These are phyloP conservation scores for Gaultheria prostrata DNA, from an alignment of 148 eudicot species.

Conservation along the genomic window DNA sequence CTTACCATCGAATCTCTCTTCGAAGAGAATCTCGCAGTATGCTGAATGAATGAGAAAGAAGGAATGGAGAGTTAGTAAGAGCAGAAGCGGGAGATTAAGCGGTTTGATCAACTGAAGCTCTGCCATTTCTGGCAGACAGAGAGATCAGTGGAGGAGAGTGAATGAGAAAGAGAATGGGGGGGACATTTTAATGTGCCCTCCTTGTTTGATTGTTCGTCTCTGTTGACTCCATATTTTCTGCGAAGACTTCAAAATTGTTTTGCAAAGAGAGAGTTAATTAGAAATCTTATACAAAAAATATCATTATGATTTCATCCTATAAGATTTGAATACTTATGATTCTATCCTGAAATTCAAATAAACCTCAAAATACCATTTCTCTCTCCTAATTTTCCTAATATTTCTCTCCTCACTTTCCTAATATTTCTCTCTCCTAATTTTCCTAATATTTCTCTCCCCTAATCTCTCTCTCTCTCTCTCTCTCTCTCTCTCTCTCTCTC, in stretches of 20 bases:
- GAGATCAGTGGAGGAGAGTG: neutral
- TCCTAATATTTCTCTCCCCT: no score
- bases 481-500: no score
- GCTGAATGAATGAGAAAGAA: slow-evolving; percentile 14
- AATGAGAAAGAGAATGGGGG: neutral
- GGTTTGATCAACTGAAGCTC: slow-evolving; percentile 12
- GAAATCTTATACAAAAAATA: no score
- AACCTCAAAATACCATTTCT: no score
- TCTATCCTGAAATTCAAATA: no score
- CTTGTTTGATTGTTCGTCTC: neutral
- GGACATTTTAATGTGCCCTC: neutral
- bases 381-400: no score
- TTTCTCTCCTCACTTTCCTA: no score
- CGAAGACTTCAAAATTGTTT: neutral
- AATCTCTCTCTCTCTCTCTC: no score
- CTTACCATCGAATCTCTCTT: slow-evolving; percentile 59
- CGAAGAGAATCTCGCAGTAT: slow-evolving; percentile 45
- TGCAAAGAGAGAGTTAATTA: no score
- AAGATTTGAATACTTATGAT: no score
- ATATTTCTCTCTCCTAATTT: no score
- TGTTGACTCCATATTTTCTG: neutral
- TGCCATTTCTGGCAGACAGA: slow-evolving; percentile 23
- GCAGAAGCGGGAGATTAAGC: slow-evolving; percentile 21
- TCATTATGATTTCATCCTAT: no score
- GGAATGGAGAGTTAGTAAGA: slow-evolving; percentile 11